Base-by-base conservation (phyloP, 208 protist species). In the Trypanosoma conorhini region DNA sequence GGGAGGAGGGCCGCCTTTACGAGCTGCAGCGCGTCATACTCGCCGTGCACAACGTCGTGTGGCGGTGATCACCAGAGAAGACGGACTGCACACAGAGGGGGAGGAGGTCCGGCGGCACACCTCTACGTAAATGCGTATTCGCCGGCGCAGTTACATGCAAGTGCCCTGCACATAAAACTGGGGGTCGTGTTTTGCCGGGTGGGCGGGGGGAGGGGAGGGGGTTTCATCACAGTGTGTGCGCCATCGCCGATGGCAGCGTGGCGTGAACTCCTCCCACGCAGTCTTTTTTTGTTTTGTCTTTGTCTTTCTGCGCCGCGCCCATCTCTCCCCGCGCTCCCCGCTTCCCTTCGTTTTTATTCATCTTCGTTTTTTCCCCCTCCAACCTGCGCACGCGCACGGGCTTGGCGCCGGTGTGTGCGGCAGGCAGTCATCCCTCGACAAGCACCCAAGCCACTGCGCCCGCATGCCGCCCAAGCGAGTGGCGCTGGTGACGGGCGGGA, bases 401-500 rank as follows among this genome's bases (percentile, higher is more conserved):
- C 4, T 38, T 7, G 2, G 33, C 7, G 33, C 7, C 4, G 33
- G 33, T 38, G 33, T 38, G 33, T 38, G 33, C 5, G 15, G 42
- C 9, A 42, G 5, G 15, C 9, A 46, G 8, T 19, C 17, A 15
- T 19, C 3, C 15, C 8, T 12, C 8, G 8, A 46, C 42, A 46
- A 21, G 15, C 15, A 46, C 17, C 3, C 15, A 19, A 13, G 8
- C 15, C 15, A 46, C 15, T 46, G 26, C 31, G n/a, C 17, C 30
- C 21, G 26, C 1, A 67, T 56, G 30, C 19, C 30, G 2, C 15
- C 24, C 19, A 57, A 22, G 15, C 42, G 76, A 19, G 79, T 63
- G 42, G 89, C 80, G 2, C 76, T 93, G 44, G 85, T 97, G 55
- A 91, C 87, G 21, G 93, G 91, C 30, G 86, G 63, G n/a, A 94